Percentiles rank a stretch among this genome's conserved stretches.
These are phyloP conservation scores for Nakazawaea molendinolei DNA, from an alignment of 805 yeast species.

Conservation along the genomic window DNA sequence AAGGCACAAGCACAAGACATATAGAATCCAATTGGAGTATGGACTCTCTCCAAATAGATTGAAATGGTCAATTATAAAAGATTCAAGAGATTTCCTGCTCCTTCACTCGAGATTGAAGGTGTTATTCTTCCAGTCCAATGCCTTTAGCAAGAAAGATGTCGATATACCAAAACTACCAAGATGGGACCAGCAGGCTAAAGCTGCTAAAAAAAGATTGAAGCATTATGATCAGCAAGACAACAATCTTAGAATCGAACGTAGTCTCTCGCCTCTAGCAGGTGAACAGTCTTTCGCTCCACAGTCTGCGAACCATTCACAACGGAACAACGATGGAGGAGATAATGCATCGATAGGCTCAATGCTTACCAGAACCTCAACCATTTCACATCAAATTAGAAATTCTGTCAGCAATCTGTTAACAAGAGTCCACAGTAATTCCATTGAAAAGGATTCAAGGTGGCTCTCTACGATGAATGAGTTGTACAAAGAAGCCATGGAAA, in stretches of 20 bases:
- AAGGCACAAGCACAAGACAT: slow-evolving; percentile 36
- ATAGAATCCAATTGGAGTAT: slow-evolving; percentile 74
- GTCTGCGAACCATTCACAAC: too few relatives aligned
- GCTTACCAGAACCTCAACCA: not conserved
- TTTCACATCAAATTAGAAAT: not conserved
- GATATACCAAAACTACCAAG: slow-evolving; percentile 39
- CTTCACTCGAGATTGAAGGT: slow-evolving; percentile 66
- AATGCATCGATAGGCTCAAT: too few relatives aligned
- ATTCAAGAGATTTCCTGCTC: slow-evolving; percentile 61
- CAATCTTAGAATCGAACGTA: not conserved
- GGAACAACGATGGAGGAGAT: too few relatives aligned
- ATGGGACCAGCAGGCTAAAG: slow-evolving; percentile 14
- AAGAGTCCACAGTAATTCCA: not conserved
- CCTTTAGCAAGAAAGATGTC: slow-evolving; percentile 19
- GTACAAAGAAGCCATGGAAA: slow-evolving; percentile 45
- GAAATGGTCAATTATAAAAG: slow-evolving; percentile 74
- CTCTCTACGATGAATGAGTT: slow-evolving; percentile 20
- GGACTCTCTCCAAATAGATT: slow-evolving; percentile 78
- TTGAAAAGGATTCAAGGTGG: not conserved
- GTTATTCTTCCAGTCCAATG: slow-evolving; percentile 37
- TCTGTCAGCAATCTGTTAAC: not conserved
- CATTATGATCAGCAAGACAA: not conserved
- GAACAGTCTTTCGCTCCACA: too few relatives aligned
- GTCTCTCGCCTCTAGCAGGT: too few relatives aligned
- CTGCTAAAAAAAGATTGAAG: slow-evolving; percentile 7